A percentile compares a stretch with the other conserved stretches of the same genome.
phyloP scores from a whole-genome alignment of 176 grass and related monocot genomes.

The Poa annua region DNA sequence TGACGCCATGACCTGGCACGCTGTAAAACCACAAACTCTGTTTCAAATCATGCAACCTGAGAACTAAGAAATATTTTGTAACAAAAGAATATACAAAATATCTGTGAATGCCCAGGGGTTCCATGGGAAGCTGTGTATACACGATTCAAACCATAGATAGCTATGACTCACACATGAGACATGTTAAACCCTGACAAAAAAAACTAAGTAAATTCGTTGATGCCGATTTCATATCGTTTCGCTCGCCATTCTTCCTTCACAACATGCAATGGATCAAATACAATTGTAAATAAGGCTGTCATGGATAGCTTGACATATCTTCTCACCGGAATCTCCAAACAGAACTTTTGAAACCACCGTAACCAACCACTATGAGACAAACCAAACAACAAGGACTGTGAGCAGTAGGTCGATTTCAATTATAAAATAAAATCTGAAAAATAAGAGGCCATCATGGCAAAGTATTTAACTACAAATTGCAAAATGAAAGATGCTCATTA shows the following conservation, averaged over 20 bases:
- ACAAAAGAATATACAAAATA: not conserved
- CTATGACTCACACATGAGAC: not conserved
- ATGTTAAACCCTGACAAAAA: not conserved
- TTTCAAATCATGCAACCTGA: not conserved
- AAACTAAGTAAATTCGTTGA: not conserved
- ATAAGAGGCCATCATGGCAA: too few relatives aligned
- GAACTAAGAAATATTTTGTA: not conserved
- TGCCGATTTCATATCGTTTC: not conserved
- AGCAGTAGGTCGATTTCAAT: too few relatives aligned
- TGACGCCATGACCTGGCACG: not conserved
- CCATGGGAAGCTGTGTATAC: not conserved
- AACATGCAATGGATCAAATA: too few relatives aligned
- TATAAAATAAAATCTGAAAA: too few relatives aligned
- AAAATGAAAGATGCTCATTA: too few relatives aligned
- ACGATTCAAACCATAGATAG: not conserved
- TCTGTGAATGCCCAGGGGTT: not conserved
- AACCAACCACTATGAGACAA: conserved; percentile 36
- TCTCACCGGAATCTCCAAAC: conserved; percentile 79
- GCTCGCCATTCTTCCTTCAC: too few relatives aligned
- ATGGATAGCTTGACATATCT: conserved; percentile 72
- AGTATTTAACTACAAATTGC: too few relatives aligned
- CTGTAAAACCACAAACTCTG: not conserved
- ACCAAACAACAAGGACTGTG: too few relatives aligned
- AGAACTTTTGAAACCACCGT: conserved; percentile 69
- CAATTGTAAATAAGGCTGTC: conserved; percentile 45